phyloP scores from a whole-genome alignment of 2,329 filamentous ascomycete genomes.

The Cryphonectria japonica region DNA sequence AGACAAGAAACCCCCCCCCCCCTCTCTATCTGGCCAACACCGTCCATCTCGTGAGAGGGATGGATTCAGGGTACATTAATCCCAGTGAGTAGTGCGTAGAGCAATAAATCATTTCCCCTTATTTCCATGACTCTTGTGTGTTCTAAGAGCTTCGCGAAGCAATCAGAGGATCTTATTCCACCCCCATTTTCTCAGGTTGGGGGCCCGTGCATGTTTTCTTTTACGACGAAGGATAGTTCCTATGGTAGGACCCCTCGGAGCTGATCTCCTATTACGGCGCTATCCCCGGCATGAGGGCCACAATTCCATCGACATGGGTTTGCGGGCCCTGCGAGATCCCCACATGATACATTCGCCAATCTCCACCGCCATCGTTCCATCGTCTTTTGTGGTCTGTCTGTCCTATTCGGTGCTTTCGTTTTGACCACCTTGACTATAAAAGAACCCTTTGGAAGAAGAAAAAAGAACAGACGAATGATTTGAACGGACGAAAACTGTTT shows the following conservation, averaged over 20 bases:
- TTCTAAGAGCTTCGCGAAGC: background rate
- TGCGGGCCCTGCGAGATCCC: background rate
- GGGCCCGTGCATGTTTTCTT: background rate
- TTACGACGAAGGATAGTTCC: background rate
- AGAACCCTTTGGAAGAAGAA: background rate
- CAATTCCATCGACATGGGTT: background rate
- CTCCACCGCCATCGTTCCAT: conserved; percentile 5
- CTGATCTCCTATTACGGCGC: background rate
- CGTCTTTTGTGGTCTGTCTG: background rate
- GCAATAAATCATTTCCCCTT: no score
- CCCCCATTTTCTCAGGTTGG: background rate
- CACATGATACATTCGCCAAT: conserved; percentile 2
- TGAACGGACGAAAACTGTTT: background rate
- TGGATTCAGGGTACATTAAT: background rate
- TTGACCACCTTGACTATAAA: background rate
- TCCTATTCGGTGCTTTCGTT: background rate
- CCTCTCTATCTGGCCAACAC: background rate
- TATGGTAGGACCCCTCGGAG: background rate
- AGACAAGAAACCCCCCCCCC: no score
- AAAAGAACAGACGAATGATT: background rate
- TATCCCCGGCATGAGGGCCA: background rate
- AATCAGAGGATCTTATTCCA: background rate
- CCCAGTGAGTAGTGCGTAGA: background rate
- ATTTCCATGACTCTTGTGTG: background rate
- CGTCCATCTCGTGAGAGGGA: no score